Evolutionary conservation across 2,329 filamentous ascomycete genomes (phyloP).

Genomic region (Arthrobotrys musiformis): DNA sequence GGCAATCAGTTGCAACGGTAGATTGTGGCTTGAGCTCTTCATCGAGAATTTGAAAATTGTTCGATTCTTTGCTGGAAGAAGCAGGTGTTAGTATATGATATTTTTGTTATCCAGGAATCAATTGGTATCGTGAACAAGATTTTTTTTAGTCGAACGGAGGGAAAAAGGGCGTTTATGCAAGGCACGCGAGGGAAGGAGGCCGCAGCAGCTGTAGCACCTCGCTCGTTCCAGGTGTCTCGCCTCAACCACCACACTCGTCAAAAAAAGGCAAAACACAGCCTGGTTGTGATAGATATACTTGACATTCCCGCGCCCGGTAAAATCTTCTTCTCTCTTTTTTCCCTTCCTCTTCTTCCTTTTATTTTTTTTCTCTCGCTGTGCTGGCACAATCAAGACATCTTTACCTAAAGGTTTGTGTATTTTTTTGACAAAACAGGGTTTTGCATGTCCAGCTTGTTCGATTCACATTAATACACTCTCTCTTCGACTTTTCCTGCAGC

Average conservation of each 20-base stretch:
- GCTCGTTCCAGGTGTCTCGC: slow-evolving; percentile 11
- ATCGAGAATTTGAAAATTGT: not conserved
- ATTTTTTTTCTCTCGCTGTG: slow-evolving; percentile 30
- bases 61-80: not conserved
- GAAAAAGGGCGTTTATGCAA: slow-evolving; percentile 13
- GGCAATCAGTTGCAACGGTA: not conserved
- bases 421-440: no score
- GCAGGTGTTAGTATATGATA: not conserved
- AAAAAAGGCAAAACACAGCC: slow-evolving; percentile 6
- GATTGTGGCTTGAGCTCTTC: no score
- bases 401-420: slow-evolving; percentile 26
- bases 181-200: slow-evolving; percentile 16
- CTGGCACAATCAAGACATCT: slow-evolving; percentile 36
- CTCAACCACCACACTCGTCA: not conserved
- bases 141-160: not conserved
- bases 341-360: slow-evolving; percentile 18
- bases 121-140: not conserved
- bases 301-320: not conserved
- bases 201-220: slow-evolving; percentile 7
- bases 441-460: slow-evolving; percentile 18
- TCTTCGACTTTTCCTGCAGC: slow-evolving; percentile 13
- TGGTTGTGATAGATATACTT: slow-evolving; percentile 14
- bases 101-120: not conserved
- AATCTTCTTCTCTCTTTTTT: slow-evolving; percentile 46
- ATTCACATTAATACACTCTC: slow-evolving; percentile 11